Evolutionary conservation across 805 yeast species (phyloP), one percentile per base, ranked within the genome.

Genomic region (Candida nitratophila): DNA sequence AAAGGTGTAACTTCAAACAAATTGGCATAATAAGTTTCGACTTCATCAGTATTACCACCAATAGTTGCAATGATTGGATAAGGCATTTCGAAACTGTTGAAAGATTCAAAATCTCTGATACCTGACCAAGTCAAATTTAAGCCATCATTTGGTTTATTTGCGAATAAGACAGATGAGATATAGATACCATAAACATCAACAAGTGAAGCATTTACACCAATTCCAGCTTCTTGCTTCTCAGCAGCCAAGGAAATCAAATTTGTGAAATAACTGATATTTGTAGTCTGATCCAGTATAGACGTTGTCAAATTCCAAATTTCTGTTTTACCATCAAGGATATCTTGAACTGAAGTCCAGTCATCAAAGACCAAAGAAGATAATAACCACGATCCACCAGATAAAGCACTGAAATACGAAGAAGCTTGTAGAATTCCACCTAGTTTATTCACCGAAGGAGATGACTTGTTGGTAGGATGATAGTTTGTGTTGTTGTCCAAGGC

Each of bases 341-440:
- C 77, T 43, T 77, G 79, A 24, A 86, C 77, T 12, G 82, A 67
- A 17, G 86, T 73, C 79, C 83, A 87, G 55, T 81, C 78, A 57
- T 86, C 84, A 55, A 74, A 66, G 0, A 74, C 73, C 27, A 86
- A 59, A n/a, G 90, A 75, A 2, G 85, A 79, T 33, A 85, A 66
- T 38, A 84, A 60, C 83, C 93, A 81, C 11, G 83, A 71, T 26
- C 95, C 95, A 34, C 96, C 95, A 14, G 89, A 81, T 29, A 86
- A 70, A 11, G 86, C 93, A 8, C 85, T 68, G 5, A 87, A 62
- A 56, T 87, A 87, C n/a, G 81, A 73, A 0, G 88, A 52, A 16
- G 83, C 66, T 56, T 87, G 90, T 32, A 87, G 64, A 20, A 87
- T 60, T 5, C 96, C 96, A 26, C 86, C 85, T 36, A 83, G 60